A percentile compares a stretch with the other conserved stretches of the same genome.
Evolutionary conservation across 1,284 basidiomycete species (phyloP).

Genomic region (Apiotrichum sp.): DNA sequence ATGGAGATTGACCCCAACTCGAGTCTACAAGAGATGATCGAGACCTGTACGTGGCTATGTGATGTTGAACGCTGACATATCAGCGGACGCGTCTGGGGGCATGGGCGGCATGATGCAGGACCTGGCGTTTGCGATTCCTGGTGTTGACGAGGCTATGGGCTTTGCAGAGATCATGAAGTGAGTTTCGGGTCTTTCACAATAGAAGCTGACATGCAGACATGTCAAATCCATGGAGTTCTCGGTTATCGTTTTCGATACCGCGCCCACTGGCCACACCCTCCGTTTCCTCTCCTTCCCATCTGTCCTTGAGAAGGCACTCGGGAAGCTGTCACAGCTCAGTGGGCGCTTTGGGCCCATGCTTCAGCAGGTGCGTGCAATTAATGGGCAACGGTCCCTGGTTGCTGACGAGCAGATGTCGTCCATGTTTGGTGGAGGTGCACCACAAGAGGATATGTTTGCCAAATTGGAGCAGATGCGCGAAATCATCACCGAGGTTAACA

Average conservation of each 20-base stretch:
- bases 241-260: slow-evolving; percentile 98
- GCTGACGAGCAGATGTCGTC: slow-evolving; percentile 64
- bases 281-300: slow-evolving; percentile 97
- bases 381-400: too few species aligned
- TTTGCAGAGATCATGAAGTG: slow-evolving; percentile 99
- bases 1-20: slow-evolving; percentile 99
- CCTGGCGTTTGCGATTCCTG: slow-evolving; percentile 96
- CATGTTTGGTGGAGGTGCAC: slow-evolving; percentile 75
- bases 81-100: slow-evolving; percentile 77
- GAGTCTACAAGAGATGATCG: slow-evolving; percentile 97
- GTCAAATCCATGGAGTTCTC: slow-evolving; percentile 99
- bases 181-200: slow-evolving; percentile 28
- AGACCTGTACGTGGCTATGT: slow-evolving; percentile 63
- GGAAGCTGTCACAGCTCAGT: slow-evolving; percentile 85
- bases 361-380: slow-evolving; percentile 57
- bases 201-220: slow-evolving; percentile 55
- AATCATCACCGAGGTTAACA: slow-evolving; percentile 97
- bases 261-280: slow-evolving; percentile 95
- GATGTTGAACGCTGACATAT: not conserved
- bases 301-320: slow-evolving; percentile 93
- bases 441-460: slow-evolving; percentile 95
- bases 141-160: slow-evolving; percentile 99
- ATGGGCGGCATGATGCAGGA: slow-evolving; percentile 99
- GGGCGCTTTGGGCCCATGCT: slow-evolving; percentile 97
- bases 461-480: slow-evolving; percentile 96